Conservation (phyloP, 257 asterid species). For the Jaltomata sinuosa region DNA sequence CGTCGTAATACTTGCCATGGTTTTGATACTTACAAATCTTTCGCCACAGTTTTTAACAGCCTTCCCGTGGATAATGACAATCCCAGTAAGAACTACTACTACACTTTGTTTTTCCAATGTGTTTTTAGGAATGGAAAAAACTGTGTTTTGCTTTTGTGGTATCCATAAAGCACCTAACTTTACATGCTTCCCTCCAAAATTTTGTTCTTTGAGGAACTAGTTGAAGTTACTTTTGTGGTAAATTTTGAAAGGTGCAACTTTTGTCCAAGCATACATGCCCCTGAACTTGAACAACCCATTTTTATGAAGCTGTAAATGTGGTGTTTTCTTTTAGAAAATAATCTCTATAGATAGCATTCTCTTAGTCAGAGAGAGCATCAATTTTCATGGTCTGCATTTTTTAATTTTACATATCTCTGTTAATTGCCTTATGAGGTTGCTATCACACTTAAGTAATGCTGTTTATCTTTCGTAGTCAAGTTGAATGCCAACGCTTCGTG, state of each 20-base stretch:
- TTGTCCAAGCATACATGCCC: background rate
- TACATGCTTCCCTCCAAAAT: background rate
- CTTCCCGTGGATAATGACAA: slow-evolving; percentile 21
- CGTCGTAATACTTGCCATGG: slow-evolving; percentile 13
- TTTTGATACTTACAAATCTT: slow-evolving; percentile 1
- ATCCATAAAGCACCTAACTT: background rate
- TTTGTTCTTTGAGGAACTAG: background rate
- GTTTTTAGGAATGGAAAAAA: background rate
- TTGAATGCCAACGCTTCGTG: slow-evolving; percentile 89
- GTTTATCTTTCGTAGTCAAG: slow-evolving; percentile 37
- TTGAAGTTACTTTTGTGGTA: background rate
- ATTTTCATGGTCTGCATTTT: background rate
- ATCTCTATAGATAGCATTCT: background rate
- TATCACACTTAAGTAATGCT: background rate
- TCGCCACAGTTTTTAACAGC: slow-evolving; percentile 19
- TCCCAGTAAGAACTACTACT: slow-evolving; percentile 4
- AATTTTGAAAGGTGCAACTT: background rate
- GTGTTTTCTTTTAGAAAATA: background rate
- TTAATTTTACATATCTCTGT: background rate
- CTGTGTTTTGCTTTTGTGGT: background rate
- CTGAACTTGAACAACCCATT: background rate
- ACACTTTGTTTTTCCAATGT: background rate
- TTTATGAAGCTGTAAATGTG: background rate
- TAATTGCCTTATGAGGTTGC: background rate
- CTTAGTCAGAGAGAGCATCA: no score